These are phyloP conservation scores for Coccomyxa sp. DNA, from an alignment of 139 green algal genomes.

Conservation along the genomic window DNA sequence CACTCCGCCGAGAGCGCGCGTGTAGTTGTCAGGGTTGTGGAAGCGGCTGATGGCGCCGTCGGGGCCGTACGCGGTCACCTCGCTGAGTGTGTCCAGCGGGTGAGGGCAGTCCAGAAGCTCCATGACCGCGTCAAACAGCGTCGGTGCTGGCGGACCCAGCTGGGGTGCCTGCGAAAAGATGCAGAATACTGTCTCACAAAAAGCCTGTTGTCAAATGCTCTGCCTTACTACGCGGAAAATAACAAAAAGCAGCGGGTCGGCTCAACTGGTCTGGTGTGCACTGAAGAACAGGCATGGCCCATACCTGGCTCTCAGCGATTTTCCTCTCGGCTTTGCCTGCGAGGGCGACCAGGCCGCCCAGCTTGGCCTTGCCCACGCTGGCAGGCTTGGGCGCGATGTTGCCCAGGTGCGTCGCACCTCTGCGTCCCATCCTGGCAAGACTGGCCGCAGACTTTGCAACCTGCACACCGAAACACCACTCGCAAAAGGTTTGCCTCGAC, in stretches of 20 bases:
- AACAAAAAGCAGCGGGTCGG: no score
- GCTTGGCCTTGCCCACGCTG: background rate
- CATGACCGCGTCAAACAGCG: slow-evolving; percentile 55
- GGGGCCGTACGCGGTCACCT: slow-evolving; percentile 78
- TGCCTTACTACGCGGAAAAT: no score
- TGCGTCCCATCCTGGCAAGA: background rate
- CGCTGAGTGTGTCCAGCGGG: slow-evolving; percentile 86
- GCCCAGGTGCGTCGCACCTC: background rate
- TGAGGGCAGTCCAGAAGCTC: slow-evolving; percentile 89
- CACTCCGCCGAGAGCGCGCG: slow-evolving; percentile 39
- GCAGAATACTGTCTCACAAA: background rate
- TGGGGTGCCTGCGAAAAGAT: background rate
- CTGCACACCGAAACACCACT: background rate
- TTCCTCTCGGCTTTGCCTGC: background rate
- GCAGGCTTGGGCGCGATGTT: background rate
- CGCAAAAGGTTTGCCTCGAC: no score
- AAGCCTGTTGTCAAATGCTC: background rate
- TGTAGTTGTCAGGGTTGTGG: slow-evolving; percentile 98
- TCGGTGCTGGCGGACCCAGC: slow-evolving; percentile 8
- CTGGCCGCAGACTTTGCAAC: background rate
- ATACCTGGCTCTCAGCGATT: no score
- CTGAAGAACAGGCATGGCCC: no score
- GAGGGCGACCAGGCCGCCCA: background rate
- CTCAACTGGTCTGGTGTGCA: no score
- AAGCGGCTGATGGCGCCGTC: slow-evolving; percentile 84